Base-by-base conservation (phyloP, 139 green algal genomes). In the Choricystis sp. region DNA sequence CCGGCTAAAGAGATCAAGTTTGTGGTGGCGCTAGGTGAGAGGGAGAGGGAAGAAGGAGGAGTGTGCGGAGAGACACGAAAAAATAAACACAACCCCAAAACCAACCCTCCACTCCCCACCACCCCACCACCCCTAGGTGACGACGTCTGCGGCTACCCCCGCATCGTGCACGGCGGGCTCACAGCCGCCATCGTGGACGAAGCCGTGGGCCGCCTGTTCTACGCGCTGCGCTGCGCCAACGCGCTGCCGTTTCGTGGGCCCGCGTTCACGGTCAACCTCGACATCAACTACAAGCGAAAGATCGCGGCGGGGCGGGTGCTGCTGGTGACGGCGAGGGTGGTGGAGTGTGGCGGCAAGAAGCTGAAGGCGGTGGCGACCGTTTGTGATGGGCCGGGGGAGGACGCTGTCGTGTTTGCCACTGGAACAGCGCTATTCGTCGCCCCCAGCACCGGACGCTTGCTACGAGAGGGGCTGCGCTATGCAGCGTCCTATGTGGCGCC, bases 141-240 rank as follows among this genome's bases (percentile, higher is more conserved):
- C 16, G 70, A 80, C 25, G 77, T 83, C 24, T 81, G 74, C 63
- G 74, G 74, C 21, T 83, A 81, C 60, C 78, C 78, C 0, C 70
- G 63, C 25, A 81, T 75, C 3, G 72, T 81, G 5, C 78, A 84
- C 55, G 78, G 78, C 21, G 78, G 78, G 19, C 59, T 81, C 0
- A 84, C 78, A 22, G 78, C 78, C 52, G 78, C 78, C 0, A 73
- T 84, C 28, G 66, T 81, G 19, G 78, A 84, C 65, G 78, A 84
- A 57, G 72, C 78, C 3, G 60, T 81, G 26, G 78, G 61, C 61
- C 30, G 74, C 9, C 69, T 84, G 52, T 78, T 74, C 64, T 70
- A 77, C 30, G 60, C 68, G 26, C 56, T 79, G 27, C 73, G 75
- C 58, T 70, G 56, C 24, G 49, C 31, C n/a, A 77, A 75, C 23